Evolutionary conservation across 257 asterid species (phyloP).

Genomic region (Eucommia ulmoides): DNA sequence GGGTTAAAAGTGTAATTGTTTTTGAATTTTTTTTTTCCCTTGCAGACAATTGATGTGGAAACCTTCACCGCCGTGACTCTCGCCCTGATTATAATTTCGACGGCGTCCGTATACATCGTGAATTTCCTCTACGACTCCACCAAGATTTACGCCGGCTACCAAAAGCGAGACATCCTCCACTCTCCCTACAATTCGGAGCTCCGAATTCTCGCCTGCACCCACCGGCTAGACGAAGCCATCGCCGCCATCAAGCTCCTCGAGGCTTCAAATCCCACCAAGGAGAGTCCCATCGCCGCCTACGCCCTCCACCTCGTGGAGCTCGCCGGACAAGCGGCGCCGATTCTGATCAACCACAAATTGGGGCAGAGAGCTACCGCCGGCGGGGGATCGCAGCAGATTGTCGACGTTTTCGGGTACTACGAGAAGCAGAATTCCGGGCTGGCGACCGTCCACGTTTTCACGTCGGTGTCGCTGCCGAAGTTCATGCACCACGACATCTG

Average conservation of each 20-base stretch:
- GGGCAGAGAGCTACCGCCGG: constrained; percentile 19
- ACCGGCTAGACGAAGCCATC: constrained; percentile 19
- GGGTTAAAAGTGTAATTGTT: no score
- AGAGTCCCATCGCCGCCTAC: constrained; percentile 22
- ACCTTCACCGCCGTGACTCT: constrained; percentile 16
- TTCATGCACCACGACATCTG: constrained; percentile 35
- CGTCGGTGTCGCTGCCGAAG: constrained; percentile 23
- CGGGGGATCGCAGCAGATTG: constrained; percentile 16
- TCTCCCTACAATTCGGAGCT: constrained; percentile 17
- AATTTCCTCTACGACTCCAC: constrained; percentile 19
- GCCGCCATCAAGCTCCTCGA: constrained; percentile 21
- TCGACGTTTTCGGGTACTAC: constrained; percentile 12
- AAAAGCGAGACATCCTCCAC: constrained; percentile 28
- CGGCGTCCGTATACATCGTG: constrained; percentile 12
- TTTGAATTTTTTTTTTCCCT: neutral
- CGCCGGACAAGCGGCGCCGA: constrained; percentile 27
- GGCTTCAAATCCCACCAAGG: constrained; percentile 19
- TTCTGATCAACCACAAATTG: constrained; percentile 24
- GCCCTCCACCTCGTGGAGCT: constrained; percentile 25
- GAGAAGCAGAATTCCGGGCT: constrained; percentile 15
- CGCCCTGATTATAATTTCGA: constrained; percentile 16
- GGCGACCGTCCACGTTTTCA: constrained; percentile 18
- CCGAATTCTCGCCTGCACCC: constrained; percentile 19
- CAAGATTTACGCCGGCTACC: constrained; percentile 24
- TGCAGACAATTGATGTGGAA: constrained; percentile 45